Conservation (phyloP, 1,284 basidiomycete species). For the Ustilago trichophora region DNA sequence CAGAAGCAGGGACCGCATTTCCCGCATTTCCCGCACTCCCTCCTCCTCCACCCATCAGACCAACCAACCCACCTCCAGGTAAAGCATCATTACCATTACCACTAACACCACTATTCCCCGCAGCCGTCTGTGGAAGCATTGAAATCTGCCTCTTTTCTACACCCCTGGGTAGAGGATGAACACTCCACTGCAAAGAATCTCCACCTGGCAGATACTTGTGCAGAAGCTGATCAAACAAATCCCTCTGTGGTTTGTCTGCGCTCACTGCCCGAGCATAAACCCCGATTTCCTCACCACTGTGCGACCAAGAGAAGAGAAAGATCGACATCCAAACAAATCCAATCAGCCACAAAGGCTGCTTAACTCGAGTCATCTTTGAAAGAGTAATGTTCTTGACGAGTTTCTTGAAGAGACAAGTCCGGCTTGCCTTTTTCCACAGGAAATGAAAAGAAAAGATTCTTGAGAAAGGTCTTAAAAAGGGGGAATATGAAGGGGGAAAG, state of each 20-base stretch:
- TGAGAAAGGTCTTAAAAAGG: neutral
- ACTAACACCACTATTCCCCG: neutral
- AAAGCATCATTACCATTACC: neutral
- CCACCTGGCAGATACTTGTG: no score
- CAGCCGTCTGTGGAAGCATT: no score
- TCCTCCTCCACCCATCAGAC: neutral
- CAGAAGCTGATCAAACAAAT: slow-evolving; percentile 33
- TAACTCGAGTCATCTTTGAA: no score
- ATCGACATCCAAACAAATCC: no score
- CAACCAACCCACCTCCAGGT: neutral
- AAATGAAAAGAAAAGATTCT: neutral
- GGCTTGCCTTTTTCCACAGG: neutral
- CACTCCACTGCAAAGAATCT: slow-evolving; percentile 20
- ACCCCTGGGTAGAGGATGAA: slow-evolving; percentile 22
- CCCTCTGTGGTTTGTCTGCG: slow-evolving; percentile 4
- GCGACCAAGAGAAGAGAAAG: no score
- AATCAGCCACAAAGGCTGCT: no score
- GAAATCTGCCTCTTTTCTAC: slow-evolving; percentile 16
- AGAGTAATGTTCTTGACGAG: no score
- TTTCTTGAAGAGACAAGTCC: no score
- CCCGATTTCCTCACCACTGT: no score
- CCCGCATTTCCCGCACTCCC: slow-evolving; percentile 1
- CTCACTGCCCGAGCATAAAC: no score
- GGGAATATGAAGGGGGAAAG: no score
- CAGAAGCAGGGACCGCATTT: slow-evolving; percentile 12